Evolutionary conservation across 1,139 yeast genomes (phyloP).

Genomic region (Lodderomyces theae): DNA sequence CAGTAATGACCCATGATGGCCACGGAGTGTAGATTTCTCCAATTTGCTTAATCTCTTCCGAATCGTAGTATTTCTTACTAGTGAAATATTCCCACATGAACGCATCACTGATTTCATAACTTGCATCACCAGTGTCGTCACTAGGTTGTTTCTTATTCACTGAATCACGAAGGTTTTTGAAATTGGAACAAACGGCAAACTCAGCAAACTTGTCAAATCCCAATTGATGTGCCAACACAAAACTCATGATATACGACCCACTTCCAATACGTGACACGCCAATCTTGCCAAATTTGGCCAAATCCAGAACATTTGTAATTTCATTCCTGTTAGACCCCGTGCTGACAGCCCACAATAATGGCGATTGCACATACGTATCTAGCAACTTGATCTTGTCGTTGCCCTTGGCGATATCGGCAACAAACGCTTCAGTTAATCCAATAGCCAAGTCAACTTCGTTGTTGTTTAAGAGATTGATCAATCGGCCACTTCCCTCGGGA

Average conservation of each 20-base stretch:
- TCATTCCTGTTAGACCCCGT: conserved; percentile 66
- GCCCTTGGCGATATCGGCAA: conserved; percentile 77
- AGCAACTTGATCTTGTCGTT: conserved; percentile 59
- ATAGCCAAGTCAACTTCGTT: conserved; percentile 73
- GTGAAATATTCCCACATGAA: conserved; percentile 97
- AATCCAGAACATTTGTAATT: conserved; percentile 46
- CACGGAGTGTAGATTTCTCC: conserved; percentile 94
- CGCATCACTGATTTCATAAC: conserved; percentile 58
- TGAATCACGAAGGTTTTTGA: conserved; percentile 72
- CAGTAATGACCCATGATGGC: conserved; percentile 90
- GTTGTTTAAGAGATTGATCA: conserved; percentile 67
- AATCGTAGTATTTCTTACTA: conserved; percentile 78
- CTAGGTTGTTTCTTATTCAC: conserved; percentile 49
- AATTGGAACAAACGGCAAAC: conserved; percentile 63
- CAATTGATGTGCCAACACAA: conserved; percentile 64
- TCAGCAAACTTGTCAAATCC: conserved; percentile 47
- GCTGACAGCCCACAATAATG: conserved; percentile 87
- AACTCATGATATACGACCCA: conserved; percentile 90
- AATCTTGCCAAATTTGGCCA: conserved; percentile 52
- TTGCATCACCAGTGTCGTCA: conserved; percentile 4
- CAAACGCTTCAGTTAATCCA: conserved; percentile 89
- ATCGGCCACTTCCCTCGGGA: conserved; percentile 86
- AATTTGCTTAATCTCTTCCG: conserved; percentile 70
- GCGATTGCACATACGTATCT: conserved; percentile 83
- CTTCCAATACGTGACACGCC: conserved; percentile 90